A percentile compares a stretch with the other conserved stretches of the same genome.
Conservation (phyloP, 2,329 filamentous ascomycete genomes). For the Exophiala alcalophila region DNA sequence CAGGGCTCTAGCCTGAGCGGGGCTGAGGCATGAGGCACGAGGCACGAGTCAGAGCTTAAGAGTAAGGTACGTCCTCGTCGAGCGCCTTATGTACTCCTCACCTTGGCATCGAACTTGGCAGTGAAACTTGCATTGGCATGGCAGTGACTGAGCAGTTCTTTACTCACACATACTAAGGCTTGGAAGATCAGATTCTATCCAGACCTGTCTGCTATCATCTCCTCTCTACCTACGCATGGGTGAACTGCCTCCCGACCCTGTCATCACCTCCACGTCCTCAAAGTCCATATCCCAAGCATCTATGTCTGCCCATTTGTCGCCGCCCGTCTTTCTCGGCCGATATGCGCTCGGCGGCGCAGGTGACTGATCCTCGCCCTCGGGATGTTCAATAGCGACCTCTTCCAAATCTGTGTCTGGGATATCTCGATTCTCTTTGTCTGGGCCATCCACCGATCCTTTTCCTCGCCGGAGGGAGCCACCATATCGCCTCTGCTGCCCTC, state of each 20-base stretch:
- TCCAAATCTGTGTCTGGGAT: not conserved
- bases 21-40: no score
- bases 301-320: slow-evolving; percentile 30
- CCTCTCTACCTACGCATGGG: slow-evolving; percentile 17
- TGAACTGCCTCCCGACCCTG: slow-evolving; percentile 20
- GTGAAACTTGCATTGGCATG: no score
- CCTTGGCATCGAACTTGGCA: no score
- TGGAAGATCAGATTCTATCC: no score
- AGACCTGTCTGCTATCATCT: no score
- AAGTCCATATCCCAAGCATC: slow-evolving; percentile 31
- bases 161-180: no score
- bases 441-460: not conserved
- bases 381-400: slow-evolving; percentile 4
- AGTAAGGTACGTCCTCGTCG: no score
- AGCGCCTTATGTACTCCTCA: no score
- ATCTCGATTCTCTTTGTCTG: slow-evolving; percentile 24
- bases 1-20: no score
- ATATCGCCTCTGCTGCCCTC: slow-evolving; percentile 22
- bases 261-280: slow-evolving; percentile 28
- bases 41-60: no score
- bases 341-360: not conserved
- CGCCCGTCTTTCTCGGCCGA: no score
- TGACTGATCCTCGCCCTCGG: not conserved
- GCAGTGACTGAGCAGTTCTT: no score
- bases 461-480: slow-evolving; percentile 25